phyloP scores from a whole-genome alignment of 2,329 filamentous ascomycete genomes.

The Raffaelea ambrosiae region DNA sequence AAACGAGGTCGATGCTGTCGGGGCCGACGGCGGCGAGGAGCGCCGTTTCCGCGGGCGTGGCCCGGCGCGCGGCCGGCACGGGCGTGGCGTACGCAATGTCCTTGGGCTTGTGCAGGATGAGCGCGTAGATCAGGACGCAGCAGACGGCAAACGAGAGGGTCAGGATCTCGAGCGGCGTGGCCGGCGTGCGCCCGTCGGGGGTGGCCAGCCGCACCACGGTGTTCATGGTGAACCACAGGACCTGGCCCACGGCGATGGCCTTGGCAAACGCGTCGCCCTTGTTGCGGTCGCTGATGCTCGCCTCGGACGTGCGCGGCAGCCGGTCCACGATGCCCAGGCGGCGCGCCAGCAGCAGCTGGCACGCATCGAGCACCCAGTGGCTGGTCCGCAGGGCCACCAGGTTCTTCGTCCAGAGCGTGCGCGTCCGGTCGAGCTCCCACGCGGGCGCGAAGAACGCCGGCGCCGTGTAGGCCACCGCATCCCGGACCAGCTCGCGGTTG shows the following conservation, averaged over 20 bases:
- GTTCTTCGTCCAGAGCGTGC: neutral
- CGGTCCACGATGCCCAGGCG: slow-evolving; percentile 12
- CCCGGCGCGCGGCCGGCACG: neutral
- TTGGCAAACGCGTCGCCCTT: slow-evolving; percentile 19
- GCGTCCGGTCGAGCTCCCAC: neutral
- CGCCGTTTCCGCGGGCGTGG: neutral
- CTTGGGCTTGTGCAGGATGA: slow-evolving; percentile 9
- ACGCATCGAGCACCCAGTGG: slow-evolving; percentile 12
- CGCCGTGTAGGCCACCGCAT: too few species aligned
- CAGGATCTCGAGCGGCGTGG: slow-evolving; percentile 16
- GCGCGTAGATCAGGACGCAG: slow-evolving; percentile 6
- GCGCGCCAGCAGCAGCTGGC: slow-evolving; percentile 14
- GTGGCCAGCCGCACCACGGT: slow-evolving; percentile 14
- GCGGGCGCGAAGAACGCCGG: neutral
- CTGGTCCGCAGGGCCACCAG: neutral
- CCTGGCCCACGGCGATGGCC: slow-evolving; percentile 15
- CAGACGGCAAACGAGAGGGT: slow-evolving; percentile 16
- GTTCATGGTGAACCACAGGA: slow-evolving; percentile 16
- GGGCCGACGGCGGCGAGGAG: slow-evolving; percentile 1
- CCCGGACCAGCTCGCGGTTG: neutral
- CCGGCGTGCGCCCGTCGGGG: slow-evolving; percentile 12
- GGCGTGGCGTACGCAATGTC: slow-evolving; percentile 3
- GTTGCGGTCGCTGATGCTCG: slow-evolving; percentile 13
- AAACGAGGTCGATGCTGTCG: neutral
- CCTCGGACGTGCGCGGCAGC: slow-evolving; percentile 14